Evolutionary conservation across 495 filamentous ascomycete species (phyloP).

Genomic region (Geopyxis carbonaria): DNA sequence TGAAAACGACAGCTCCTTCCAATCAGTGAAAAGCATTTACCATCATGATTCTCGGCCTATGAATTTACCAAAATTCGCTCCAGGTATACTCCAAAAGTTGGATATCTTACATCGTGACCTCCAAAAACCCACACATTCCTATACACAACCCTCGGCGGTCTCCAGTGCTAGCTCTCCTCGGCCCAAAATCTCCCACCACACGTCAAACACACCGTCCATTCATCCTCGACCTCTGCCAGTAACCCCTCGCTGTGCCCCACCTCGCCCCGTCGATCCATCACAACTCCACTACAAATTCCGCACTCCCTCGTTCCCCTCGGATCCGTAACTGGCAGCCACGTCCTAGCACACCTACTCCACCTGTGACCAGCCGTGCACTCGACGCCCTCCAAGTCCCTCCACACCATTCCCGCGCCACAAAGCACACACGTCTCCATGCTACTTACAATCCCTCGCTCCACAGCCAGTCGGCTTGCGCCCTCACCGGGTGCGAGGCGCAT

Average conservation of each 20-base stretch:
- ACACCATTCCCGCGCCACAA: slow-evolving; percentile 19
- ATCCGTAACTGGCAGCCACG: slow-evolving; percentile 23
- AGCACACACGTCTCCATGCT: slow-evolving; percentile 20
- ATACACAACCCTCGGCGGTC: no score
- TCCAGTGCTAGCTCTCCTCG: slow-evolving; percentile 5
- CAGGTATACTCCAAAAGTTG: no score
- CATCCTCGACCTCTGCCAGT: slow-evolving; percentile 12
- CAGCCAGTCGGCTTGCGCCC: not conserved
- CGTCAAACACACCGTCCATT: slow-evolving; percentile 24
- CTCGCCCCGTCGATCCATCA: slow-evolving; percentile 11
- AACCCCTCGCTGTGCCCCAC: slow-evolving; percentile 13
- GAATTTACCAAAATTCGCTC: no score
- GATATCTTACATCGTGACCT: no score
- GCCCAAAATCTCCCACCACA: slow-evolving; percentile 26
- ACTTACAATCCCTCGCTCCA: slow-evolving; percentile 20
- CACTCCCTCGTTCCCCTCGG: slow-evolving; percentile 21
- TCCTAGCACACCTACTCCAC: slow-evolving; percentile 23
- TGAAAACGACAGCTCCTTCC: no score
- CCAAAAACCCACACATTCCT: no score
- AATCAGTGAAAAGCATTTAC: no score
- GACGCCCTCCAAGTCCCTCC: slow-evolving; percentile 21
- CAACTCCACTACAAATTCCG: slow-evolving; percentile 20
- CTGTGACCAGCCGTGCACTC: slow-evolving; percentile 23
- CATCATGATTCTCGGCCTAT: no score
- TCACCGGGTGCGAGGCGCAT: not conserved